Evolutionary conservation across 305 asterid genomes (phyloP).

Genomic region (Rubia occidens): DNA sequence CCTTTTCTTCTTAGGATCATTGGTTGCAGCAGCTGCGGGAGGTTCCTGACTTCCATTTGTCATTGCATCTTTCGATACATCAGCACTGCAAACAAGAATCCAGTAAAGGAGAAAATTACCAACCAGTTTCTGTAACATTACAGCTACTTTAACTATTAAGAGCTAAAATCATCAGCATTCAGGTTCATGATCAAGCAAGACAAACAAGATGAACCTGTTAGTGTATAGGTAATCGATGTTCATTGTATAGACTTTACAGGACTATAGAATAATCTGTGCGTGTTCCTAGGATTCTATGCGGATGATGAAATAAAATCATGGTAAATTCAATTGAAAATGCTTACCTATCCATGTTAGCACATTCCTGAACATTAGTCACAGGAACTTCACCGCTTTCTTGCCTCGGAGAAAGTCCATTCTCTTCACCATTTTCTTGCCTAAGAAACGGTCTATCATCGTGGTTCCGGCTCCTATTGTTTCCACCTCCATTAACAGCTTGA

Average conservation of each 20-base stretch:
- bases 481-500: background rate
- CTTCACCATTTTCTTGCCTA: constrained; percentile 1
- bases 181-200: background rate
- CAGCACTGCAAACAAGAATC: background rate
- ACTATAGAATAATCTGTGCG: no score
- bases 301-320: background rate
- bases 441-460: background rate
- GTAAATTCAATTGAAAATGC: background rate
- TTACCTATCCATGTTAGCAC: constrained; percentile 6
- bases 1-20: background rate
- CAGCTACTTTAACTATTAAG: no score
- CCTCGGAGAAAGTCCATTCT: background rate
- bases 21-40: background rate
- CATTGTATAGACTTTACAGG: no score
- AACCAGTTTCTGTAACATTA: background rate
- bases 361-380: background rate
- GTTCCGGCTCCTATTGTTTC: background rate
- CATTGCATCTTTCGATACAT: background rate
- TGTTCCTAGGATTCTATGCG: no score
- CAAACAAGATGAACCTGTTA: background rate
- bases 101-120: background rate
- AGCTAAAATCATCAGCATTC: background rate
- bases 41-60: background rate
- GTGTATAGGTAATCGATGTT: background rate
- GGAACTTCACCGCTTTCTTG: background rate